Evolutionary conservation across 1,139 yeast species (phyloP).

Genomic region (Yarrowia galli): DNA sequence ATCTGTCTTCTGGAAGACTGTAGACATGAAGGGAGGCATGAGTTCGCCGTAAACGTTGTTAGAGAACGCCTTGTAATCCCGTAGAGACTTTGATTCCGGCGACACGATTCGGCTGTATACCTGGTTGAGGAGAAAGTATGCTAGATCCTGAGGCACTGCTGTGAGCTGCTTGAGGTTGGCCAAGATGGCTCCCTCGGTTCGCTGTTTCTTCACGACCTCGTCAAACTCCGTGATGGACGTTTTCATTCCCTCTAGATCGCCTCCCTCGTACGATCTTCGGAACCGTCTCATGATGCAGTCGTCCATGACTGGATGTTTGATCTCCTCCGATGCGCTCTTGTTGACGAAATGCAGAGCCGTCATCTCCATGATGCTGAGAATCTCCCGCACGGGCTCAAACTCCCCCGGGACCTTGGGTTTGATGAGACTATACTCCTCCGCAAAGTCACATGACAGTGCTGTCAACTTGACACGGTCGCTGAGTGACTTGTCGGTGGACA

Average conservation of each 20-base stretch:
- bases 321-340: constrained; percentile 51
- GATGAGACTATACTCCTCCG: constrained; percentile 43
- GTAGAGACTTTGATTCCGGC: constrained; percentile 69
- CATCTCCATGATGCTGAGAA: constrained; percentile 66
- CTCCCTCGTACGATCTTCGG: constrained; percentile 54
- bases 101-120: constrained; percentile 81
- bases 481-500: constrained; percentile 11
- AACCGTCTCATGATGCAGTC: constrained; percentile 58
- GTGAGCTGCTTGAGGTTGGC: constrained; percentile 53
- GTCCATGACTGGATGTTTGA: constrained; percentile 54
- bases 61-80: constrained; percentile 83
- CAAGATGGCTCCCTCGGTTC: constrained; percentile 49
- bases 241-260: constrained; percentile 51
- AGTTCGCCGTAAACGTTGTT: constrained; percentile 93
- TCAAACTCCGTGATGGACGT: constrained; percentile 56
- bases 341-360: constrained; percentile 58
- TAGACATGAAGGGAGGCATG: constrained; percentile 76
- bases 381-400: constrained; percentile 74
- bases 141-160: constrained; percentile 61
- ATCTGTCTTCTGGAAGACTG: constrained; percentile 69
- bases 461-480: constrained; percentile 1
- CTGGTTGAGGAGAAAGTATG: constrained; percentile 74
- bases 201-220: constrained; percentile 51
- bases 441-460: constrained; percentile 17
- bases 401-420: constrained; percentile 54